Evolutionary conservation across 176 grass and related monocot species (phyloP).

Genomic region (Oryza officinalis): DNA sequence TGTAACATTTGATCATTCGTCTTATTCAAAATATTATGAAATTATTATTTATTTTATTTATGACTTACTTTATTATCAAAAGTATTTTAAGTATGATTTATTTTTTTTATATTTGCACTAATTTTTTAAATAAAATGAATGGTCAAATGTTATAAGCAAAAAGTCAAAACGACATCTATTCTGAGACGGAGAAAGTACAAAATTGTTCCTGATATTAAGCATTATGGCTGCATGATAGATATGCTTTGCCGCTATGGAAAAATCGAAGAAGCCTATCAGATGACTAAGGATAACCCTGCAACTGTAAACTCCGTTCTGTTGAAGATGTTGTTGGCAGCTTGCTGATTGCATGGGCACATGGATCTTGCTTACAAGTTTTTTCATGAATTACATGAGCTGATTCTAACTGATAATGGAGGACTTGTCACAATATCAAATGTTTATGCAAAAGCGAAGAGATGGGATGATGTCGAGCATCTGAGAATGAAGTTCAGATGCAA

Average conservation of each 20-base stretch:
- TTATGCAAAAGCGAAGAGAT: conserved; percentile 69
- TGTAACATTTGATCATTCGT: too few species aligned
- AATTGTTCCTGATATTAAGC: conserved; percentile 64
- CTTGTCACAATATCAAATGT: conserved; percentile 57
- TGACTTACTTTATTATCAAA: too few species aligned
- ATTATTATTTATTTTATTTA: too few species aligned
- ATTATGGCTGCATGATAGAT: conserved; percentile 82
- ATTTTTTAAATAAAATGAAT: too few species aligned
- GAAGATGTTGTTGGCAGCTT: conserved; percentile 76
- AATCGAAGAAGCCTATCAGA: conserved; percentile 62
- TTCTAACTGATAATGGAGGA: conserved; percentile 37
- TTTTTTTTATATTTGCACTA: too few species aligned
- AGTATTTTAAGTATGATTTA: too few species aligned
- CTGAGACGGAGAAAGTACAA: too few species aligned
- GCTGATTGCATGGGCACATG: conserved; percentile 41
- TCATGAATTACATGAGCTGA: conserved; percentile 26
- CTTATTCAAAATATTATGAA: too few species aligned
- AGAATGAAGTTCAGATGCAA: conserved; percentile 40
- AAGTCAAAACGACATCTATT: too few species aligned
- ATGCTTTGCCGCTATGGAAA: conserved; percentile 59
- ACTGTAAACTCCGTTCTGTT: conserved; percentile 38
- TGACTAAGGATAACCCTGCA: conserved; percentile 51
- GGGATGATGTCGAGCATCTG: conserved; percentile 64
- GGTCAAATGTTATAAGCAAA: too few species aligned
- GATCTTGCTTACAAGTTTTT: conserved; percentile 37